Conservation (phyloP, 1,139 yeast genomes). For the Kazachstania sp. region DNA sequence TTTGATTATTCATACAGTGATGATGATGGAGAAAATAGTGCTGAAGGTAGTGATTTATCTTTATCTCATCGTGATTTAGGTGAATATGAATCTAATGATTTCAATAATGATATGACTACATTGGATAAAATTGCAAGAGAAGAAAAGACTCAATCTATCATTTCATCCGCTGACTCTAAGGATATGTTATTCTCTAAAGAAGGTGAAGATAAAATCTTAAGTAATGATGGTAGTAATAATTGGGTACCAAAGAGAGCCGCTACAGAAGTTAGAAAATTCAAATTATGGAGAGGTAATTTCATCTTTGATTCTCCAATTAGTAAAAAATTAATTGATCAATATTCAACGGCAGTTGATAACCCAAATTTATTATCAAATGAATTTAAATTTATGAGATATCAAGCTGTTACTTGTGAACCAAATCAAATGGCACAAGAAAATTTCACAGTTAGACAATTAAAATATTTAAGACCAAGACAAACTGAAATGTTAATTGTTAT, state of each 20-base stretch:
- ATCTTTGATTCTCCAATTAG: conserved; percentile 62
- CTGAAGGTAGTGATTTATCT: background rate
- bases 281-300: conserved; percentile 47
- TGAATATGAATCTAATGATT: conserved; percentile 17
- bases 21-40: background rate
- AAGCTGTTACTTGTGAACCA: conserved; percentile 79
- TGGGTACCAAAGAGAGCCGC: conserved; percentile 17
- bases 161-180: conserved; percentile 15
- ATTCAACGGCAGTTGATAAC: conserved; percentile 34
- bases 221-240: background rate
- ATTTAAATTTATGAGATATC: conserved; percentile 70
- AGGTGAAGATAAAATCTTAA: conserved; percentile 7
- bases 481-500: conserved; percentile 84
- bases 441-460: conserved; percentile 68
- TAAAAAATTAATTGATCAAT: conserved; percentile 43
- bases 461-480: conserved; percentile 57
- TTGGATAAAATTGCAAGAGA: conserved; percentile 17
- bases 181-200: conserved; percentile 2
- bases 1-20: conserved; percentile 6
- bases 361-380: conserved; percentile 52
- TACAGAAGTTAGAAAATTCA: conserved; percentile 27
- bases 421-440: conserved; percentile 69
- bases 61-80: conserved; percentile 24
- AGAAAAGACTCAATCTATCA: conserved; percentile 6
- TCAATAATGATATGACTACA: conserved; percentile 15